phyloP scores from a whole-genome alignment of 495 filamentous ascomycete species.

The Penicillium pancosmium region DNA sequence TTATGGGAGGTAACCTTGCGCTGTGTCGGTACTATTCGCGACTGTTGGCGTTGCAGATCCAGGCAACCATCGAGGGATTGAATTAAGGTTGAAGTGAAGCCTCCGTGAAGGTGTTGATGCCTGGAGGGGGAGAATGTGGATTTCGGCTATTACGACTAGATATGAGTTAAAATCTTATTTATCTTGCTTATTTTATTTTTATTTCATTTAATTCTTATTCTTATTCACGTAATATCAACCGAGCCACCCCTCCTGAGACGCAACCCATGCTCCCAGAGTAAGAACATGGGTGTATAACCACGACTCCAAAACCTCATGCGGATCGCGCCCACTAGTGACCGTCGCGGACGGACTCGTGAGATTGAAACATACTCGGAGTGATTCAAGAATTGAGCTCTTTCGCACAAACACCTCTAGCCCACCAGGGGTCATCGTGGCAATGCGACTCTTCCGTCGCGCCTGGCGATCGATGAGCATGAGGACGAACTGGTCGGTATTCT shows the following conservation, averaged over 20 bases:
- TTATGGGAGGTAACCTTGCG: conserved; percentile 80
- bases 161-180: not conserved
- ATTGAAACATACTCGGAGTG: conserved; percentile 22
- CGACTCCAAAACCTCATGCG: conserved; percentile 20
- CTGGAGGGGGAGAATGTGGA: too few relatives aligned
- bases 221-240: conserved; percentile 5
- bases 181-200: not conserved
- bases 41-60: conserved; percentile 75
- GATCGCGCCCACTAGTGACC: conserved; percentile 4
- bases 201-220: conserved; percentile 8
- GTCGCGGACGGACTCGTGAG: conserved; percentile 19
- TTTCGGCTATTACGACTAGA: not conserved
- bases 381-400: conserved; percentile 28
- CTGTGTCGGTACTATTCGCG: conserved; percentile 73
- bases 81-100: conserved; percentile 6
- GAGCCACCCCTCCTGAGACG: conserved; percentile 38
- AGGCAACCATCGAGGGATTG: conserved; percentile 61
- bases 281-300: conserved; percentile 40
- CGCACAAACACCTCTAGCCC: conserved; percentile 28
- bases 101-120: not conserved
- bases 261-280: conserved; percentile 41
- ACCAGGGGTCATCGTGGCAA: conserved; percentile 28
- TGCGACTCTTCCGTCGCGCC: conserved; percentile 25
- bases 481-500: conserved; percentile 22
- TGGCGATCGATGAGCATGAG: conserved; percentile 31